Base-by-base conservation (phyloP, 2,329 filamentous ascomycete species). In the Zymoseptoria brevis region DNA sequence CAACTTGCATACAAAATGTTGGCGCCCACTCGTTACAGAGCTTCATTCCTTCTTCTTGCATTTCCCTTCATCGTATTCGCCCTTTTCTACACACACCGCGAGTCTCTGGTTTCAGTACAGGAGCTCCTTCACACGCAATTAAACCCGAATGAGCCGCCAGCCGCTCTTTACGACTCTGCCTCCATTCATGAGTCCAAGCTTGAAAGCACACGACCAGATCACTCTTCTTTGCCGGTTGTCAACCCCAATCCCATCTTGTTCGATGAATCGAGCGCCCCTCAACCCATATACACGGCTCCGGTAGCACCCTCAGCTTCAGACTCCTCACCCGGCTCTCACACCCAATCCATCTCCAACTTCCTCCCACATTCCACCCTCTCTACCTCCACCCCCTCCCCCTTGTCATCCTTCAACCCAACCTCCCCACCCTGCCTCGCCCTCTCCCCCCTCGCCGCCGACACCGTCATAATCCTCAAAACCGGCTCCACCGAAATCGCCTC, bases 381-480 rank as follows among this genome's bases (percentile, higher is more conserved):
- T 5, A 5, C 35, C 16, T 16, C 35, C 35, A 16, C 35, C 13
- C 4, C 9, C 16, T 13, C 35, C 3, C 35, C 35, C 35, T 16
- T 13, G 0, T 4, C 35, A 16, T 4, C 9, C 35, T 13, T 16
- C 35, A 3, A 41, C 35, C 5, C 35, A 1, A 16, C 9, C 35
- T 13, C 35, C 35, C 35, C 35, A 41, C 16, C 35, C 11, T 41
- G 35, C 35, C 35, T 41, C 35, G 11, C 35, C 13, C 35, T 41
- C 3, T 11, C 35, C 35, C 60, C 66, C 0, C 72, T 71, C 54
- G 72, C 75, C 2, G 72, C 80, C 2, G 75, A 84, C 63, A 69
- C 83, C 50, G 77, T 84, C 59, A 77, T 85, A 19, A 73, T 83
- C 19, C 70, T 85, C 53, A 74, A 63, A 69, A 73, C 69, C 19